Evolutionary conservation across 116 monocot species (phyloP), one percentile per base, ranked within the genome.

Genomic region (Trichopus zeylanicus): DNA sequence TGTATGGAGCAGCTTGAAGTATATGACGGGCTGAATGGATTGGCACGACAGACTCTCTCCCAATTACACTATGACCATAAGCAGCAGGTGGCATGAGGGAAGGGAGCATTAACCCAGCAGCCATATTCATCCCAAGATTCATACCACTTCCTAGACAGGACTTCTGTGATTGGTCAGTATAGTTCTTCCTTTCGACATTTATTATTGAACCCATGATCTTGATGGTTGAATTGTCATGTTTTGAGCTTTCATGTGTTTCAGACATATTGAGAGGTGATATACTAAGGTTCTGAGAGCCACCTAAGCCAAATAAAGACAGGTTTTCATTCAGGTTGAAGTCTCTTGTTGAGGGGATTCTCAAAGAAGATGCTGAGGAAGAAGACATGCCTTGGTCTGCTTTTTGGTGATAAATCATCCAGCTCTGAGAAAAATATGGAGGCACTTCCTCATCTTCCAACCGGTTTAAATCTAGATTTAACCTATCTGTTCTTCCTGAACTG

Each of bases 251-350:
- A 55, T 39, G 28, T 33, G 53, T 60, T 0, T 15, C 35, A 7
- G 55, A 11, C 19, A 31, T 51, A 12, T 63, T 67, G 16, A 57
- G 8, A 61, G 37, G 56, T 28, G 67, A 60, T 61, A 23, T 64
- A 26, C 33, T 52, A 4, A 31, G 7, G 23, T 56, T 70, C 21
- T 51, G 35, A 19, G 70, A 42, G 42, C 61, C 65, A 29, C 33
- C 56, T 4, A 49, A 56, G 52, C 85, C 82, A 4, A 60, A 19
- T 32, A 61, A 53, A 29, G 62, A 75, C 22, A 70, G 80, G 48
- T 75, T 78, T 39, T 89, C 83, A 67, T 94, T 94, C 73, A 94
- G 68, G 56, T 94, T 86, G 59, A 94, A 81, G 61, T 83, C 75
- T 62, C 79, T 77, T 11, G 61, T 31, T 1, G 67, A 57, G 24